Base-by-base conservation (phyloP, 1,284 basidiomycete genomes). In the Xerocomus minutiporus region DNA sequence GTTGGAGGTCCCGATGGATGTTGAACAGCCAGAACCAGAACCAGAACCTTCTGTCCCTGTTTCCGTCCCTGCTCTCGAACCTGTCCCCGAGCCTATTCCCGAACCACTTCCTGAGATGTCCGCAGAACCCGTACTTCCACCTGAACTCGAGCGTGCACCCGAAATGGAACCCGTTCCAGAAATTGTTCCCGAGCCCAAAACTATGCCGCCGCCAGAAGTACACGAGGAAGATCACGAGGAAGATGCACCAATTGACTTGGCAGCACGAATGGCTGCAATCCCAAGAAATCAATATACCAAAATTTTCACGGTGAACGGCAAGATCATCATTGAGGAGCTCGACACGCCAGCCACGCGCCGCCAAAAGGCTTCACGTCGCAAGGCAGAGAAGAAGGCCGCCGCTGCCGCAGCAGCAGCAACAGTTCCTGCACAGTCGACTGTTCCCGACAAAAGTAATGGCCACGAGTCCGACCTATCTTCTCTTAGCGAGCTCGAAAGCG, bases 341-440 rank as follows among this genome's bases (percentile, higher is more conserved):
- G 86, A 88, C 59, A 83, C 85, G 1, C 86, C 86, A 34, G 76
- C 76, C 5, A 83, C 76, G 34, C 79, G 86, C 4, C 75, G 77
- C 49, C 75, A 79, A 63, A 86, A 83, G 64, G 73, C 74, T 26
- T 63, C 71, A 51, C 74, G 74, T 29, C 72, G 71, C 53, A 79
- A 75, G 63, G 77, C 72, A 11, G 75, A 78, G 59, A 75, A 63
- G 50, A 45, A 15, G 31, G 60, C 71, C 8, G 56, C 53, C 5
- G 49, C 60, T 5, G 52, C 57, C 57, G 46, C 38, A 56, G 40
- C 56, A 50, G 31, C 55, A 28, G 11, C 55, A 23, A 36, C 51
- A 0, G 8, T 23, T 20, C 17, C n/a, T 0, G 23, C 29, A 40
- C 43, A 17, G 12, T 7, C 45, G 26, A 12, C 41, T 40, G 32